Percentiles rank a stretch among this genome's conserved stretches.
Conservation (phyloP, 495 filamentous ascomycete genomes). For the Acidiella bohemica region DNA sequence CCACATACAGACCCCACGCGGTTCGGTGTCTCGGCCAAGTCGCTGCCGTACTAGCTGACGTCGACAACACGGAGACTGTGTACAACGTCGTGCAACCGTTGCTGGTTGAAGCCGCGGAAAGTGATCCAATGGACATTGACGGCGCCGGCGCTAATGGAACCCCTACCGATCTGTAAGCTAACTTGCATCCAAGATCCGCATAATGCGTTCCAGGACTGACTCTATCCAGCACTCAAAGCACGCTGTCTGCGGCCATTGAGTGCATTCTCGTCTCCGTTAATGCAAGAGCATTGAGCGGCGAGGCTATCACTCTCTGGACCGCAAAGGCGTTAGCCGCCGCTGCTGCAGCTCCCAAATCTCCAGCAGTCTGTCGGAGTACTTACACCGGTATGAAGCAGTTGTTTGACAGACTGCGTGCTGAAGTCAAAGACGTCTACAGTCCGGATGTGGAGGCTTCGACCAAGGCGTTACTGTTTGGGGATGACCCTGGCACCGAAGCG, state of each 20-base stretch:
- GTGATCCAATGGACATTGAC: slow-evolving; percentile 55
- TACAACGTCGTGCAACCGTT: slow-evolving; percentile 40
- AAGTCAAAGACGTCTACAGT: slow-evolving; percentile 1
- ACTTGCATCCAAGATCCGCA: no score
- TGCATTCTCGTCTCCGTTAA: slow-evolving; percentile 14
- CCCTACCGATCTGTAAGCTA: slow-evolving; percentile 13
- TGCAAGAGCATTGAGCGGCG: background rate
- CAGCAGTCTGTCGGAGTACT: slow-evolving; percentile 2
- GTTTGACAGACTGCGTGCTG: slow-evolving; percentile 7
- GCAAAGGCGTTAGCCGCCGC: no score
- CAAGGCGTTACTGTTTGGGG: slow-evolving; percentile 8
- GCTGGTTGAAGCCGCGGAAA: slow-evolving; percentile 36
- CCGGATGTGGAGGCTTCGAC: background rate
- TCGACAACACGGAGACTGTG: slow-evolving; percentile 58
- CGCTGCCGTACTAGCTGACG: slow-evolving; percentile 44
- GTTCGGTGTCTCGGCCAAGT: slow-evolving; percentile 60
- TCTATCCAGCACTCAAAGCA: slow-evolving; percentile 6
- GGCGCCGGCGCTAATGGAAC: no score
- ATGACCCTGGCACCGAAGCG: slow-evolving; percentile 11
- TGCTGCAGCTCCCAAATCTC: background rate
- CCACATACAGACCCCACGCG: slow-evolving; percentile 61
- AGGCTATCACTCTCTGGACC: no score
- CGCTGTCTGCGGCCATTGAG: slow-evolving; percentile 6
- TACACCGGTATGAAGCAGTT: slow-evolving; percentile 6
- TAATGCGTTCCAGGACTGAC: slow-evolving; percentile 10